Evolutionary conservation across 1,284 basidiomycete genomes (phyloP), one percentile per base, ranked within the genome.

Genomic region (Cryptococcus hybrid): DNA sequence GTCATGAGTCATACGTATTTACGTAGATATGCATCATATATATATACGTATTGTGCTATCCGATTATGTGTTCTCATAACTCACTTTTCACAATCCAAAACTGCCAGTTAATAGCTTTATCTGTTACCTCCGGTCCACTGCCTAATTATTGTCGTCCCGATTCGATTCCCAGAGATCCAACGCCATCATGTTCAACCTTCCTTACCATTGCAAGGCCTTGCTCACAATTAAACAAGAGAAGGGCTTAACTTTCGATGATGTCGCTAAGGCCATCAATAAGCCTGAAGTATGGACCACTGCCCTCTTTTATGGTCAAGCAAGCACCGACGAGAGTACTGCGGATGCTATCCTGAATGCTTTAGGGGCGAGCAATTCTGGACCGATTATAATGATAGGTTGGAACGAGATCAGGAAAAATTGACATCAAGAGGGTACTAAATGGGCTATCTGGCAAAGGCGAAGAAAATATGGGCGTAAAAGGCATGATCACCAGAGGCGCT

Each of bases 201-300:
- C 67, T 8, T 34, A 58, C 13, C 63, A 73, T 63, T 66, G 61
- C 54, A 54, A 52, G 12, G 55, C 61, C 3, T 57, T 73, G 9
- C 61, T 70, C 11, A 51, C 63, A 0, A 60, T 60, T 48, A 73
- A 73, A 54, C 54, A 67, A 30, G 60, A 52, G 35, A 38, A 65
- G 86, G 88, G 85, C 18, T 67, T 88, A 59, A 86, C 86, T 9
- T 92, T 92, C 63, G 88, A 85, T 50, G 79, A 84, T 49, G 85
- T 92, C 62, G 88, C 84, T 4, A 80, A 86, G 58, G 80, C 80
- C 11, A 82, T 92, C 58, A 84, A 83, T n/a, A 85, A 84, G 67
- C 88, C 90, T 66, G 91, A 94, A 74, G 83, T 92, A 42, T 93
- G 89, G 89, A 83, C 90, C n/a, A 90, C 90, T 1, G 85, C 90